These are phyloP conservation scores for Fusarium albidum DNA, from an alignment of 2,329 filamentous ascomycete species.

Conservation along the genomic window DNA sequence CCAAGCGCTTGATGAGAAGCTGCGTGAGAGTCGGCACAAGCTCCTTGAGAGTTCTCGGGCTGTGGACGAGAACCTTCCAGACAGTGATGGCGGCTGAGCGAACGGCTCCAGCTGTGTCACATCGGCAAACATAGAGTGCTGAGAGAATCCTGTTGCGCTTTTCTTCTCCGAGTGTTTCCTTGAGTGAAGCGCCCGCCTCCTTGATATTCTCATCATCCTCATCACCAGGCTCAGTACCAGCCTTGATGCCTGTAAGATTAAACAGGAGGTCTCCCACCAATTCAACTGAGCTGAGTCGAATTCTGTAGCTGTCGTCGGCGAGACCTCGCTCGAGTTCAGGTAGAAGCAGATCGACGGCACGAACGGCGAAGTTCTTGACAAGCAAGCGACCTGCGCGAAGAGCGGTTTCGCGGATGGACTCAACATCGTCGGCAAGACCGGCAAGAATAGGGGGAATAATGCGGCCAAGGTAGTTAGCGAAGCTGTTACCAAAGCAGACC, in stretches of 20 bases:
- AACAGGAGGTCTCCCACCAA: conserved; percentile 96
- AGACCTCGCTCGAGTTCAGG: conserved; percentile 95
- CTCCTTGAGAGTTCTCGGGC: conserved; percentile 91
- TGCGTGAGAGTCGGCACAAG: conserved; percentile 94
- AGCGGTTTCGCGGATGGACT: conserved; percentile 96
- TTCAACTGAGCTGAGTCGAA: conserved; percentile 97
- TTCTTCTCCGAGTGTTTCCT: conserved; percentile 93
- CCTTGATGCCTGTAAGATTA: conserved; percentile 94
- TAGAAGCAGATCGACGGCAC: conserved; percentile 91
- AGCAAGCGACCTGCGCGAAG: conserved; percentile 90
- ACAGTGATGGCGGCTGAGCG: conserved; percentile 89
- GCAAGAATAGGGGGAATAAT: conserved; percentile 96
- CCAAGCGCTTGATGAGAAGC: conserved; percentile 90
- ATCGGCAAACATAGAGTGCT: conserved; percentile 96
- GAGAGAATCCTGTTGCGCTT: conserved; percentile 97
- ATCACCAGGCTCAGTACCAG: conserved; percentile 77
- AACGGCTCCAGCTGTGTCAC: conserved; percentile 92
- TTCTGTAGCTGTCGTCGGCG: conserved; percentile 97
- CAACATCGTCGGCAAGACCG: conserved; percentile 93
- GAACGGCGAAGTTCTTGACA: conserved; percentile 97
- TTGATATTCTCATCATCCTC: conserved; percentile 82
- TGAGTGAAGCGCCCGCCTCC: conserved; percentile 90
- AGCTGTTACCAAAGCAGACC: conserved; percentile 98
- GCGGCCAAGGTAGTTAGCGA: conserved; percentile 91
- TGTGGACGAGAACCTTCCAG: conserved; percentile 96